A percentile compares a stretch with the other conserved stretches of the same genome.
phyloP scores from a whole-genome alignment of 306 rosid species.

The Prosopis cineraria region DNA sequence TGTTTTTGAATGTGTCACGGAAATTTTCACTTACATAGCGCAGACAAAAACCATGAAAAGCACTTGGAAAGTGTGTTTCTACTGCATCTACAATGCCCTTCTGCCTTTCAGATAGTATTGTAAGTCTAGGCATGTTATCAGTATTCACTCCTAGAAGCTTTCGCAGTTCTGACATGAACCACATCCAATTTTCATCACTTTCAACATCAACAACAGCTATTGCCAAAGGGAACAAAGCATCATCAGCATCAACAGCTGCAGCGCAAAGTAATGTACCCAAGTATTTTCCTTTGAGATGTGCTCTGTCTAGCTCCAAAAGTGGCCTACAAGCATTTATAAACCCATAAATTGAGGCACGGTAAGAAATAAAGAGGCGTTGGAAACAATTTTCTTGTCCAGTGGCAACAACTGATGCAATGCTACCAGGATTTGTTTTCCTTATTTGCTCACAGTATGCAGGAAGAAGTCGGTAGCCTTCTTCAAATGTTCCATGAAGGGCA shows the following conservation, averaged over 20 bases:
- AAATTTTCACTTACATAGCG: slow-evolving; percentile 36
- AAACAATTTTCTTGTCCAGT: slow-evolving; percentile 90
- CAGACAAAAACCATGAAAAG: not conserved
- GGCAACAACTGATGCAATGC: slow-evolving; percentile 94
- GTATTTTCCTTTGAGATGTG: slow-evolving; percentile 26
- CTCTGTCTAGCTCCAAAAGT: slow-evolving; percentile 47
- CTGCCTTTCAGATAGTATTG: slow-evolving; percentile 9
- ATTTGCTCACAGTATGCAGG: slow-evolving; percentile 93
- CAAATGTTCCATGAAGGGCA: slow-evolving; percentile 98
- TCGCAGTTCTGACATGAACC: slow-evolving; percentile 97
- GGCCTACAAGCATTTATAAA: slow-evolving; percentile 97
- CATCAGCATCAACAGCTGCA: slow-evolving; percentile 92
- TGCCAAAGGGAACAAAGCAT: slow-evolving; percentile 87
- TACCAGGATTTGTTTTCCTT: slow-evolving; percentile 90
- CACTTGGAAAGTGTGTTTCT: slow-evolving; percentile 7
- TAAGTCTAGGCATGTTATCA: slow-evolving; percentile 4
- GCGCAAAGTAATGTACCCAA: slow-evolving; percentile 88
- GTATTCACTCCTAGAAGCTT: slow-evolving; percentile 60
- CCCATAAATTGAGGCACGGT: slow-evolving; percentile 91
- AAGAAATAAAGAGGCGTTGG: slow-evolving; percentile 83
- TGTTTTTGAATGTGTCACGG: slow-evolving; percentile 92
- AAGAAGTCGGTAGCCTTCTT: slow-evolving; percentile 93
- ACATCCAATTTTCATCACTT: slow-evolving; percentile 98
- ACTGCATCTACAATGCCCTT: slow-evolving; percentile 10
- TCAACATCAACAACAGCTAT: slow-evolving; percentile 88